Base-by-base conservation (phyloP, 2,329 filamentous ascomycete genomes). In the Fusarium sp. region DNA sequence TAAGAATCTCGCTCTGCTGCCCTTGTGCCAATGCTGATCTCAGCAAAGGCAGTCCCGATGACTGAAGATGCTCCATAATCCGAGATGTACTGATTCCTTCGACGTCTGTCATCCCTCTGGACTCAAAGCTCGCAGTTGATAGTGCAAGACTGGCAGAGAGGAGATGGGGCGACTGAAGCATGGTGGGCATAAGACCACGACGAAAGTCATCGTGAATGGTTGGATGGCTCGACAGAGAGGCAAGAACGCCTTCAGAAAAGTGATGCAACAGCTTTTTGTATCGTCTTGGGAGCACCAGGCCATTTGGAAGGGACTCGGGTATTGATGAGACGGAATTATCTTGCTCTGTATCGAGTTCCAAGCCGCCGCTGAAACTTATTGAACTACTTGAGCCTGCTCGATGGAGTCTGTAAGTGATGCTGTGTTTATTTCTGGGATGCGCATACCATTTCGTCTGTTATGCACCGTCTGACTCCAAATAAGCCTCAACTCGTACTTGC, bases 131-230 rank as follows among this genome's bases (percentile, higher is more conserved):
- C 2, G 78, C 73, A 4, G 78, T 75, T 15, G 78, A 77, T 2
- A 79, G 30, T 0, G 78, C 74, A 5, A 79, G 74, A 22, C 78
- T 73, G 0, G 77, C 78, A 1, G 78, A 79, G 5, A 79, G 66
- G 0, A 79, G 68, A 36, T 78, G 78, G 3, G 78, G 78, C 1
- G 77, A 79, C 5, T 77, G 42, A 1, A 79, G 53, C 71, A 76
- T 75, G 0, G 67, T 69, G 5, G 78, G 78, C 28, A 79, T 71
- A 3, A 79, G 53, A 0, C 77, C 78, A 16, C 54, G 59, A 20
- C 78, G 72, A 11, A 79, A 71, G 16, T 79, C 78, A 18, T 68
- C 31, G 15, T 79, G 78, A 3, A 79, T 76, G 3, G 72, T 74
- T 11, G 76, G 74, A 13, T 79, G 78, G 7, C 72, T 73, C 1